phyloP scores from a whole-genome alignment of 163 green algal genomes.

The Scenedesmus sp. region DNA sequence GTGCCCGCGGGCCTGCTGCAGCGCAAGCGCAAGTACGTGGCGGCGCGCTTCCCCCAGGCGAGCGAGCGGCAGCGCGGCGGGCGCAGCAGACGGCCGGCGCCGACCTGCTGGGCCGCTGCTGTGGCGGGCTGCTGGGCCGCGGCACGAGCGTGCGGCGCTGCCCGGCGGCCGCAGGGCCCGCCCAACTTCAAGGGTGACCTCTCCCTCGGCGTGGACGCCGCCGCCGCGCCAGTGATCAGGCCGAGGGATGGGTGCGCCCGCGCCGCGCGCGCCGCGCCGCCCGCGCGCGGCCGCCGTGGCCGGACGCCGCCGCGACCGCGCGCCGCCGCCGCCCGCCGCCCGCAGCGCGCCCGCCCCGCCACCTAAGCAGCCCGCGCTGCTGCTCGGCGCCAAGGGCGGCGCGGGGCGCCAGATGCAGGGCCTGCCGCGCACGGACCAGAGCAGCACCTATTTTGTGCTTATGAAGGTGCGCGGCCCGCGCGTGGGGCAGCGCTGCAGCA shows the following conservation, averaged over 20 bases:
- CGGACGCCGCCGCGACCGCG: too few relatives aligned
- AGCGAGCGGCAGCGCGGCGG: not conserved
- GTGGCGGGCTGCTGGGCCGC: too few relatives aligned
- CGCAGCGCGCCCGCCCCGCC: not conserved
- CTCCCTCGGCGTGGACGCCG: not conserved
- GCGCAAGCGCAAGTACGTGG: slow-evolving; percentile 16
- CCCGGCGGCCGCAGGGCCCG: not conserved
- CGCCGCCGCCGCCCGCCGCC: not conserved
- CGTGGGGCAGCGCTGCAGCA: too few relatives aligned
- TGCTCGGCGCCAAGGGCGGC: slow-evolving; percentile 10
- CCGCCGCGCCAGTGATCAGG: not conserved
- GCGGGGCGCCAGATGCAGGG: slow-evolving; percentile 22
- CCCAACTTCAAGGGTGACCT: slow-evolving; percentile 7
- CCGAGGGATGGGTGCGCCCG: slow-evolving; percentile 9
- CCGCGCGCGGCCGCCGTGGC: too few relatives aligned
- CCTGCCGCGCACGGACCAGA: slow-evolving; percentile 2
- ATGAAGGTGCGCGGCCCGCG: slow-evolving; percentile 21
- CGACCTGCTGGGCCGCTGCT: not conserved
- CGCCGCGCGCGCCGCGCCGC: too few relatives aligned
- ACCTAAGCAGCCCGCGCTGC: slow-evolving; percentile 3
- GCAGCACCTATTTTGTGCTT: slow-evolving; percentile 41
- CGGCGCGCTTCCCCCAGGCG: slow-evolving; percentile 35
- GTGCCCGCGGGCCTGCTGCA: slow-evolving; percentile 13
- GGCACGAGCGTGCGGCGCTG: too few relatives aligned
- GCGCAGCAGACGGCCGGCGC: not conserved